Percentiles rank a stretch among this genome's conserved stretches.
Evolutionary conservation across 208 protist genomes (phyloP).

Genomic region (Leishmania mexicana): DNA sequence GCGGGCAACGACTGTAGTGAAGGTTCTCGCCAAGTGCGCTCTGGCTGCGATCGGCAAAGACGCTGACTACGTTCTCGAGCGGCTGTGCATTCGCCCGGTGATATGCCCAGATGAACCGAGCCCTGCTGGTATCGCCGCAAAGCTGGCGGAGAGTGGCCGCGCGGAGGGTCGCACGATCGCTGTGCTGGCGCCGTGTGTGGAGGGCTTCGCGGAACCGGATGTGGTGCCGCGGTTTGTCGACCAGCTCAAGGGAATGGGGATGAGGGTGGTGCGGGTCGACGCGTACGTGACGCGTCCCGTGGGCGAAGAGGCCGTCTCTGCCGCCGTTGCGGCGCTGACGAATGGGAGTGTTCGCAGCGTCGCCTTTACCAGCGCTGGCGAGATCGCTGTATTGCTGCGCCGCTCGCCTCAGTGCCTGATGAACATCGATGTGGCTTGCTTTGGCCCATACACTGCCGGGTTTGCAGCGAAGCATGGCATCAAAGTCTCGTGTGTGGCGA

Average conservation of each 20-base stretch:
- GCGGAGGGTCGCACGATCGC: slow-evolving; percentile 16
- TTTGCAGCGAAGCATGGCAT: slow-evolving; percentile 15
- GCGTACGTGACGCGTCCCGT: slow-evolving; percentile 26
- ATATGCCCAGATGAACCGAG: slow-evolving; percentile 25
- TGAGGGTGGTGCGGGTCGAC: slow-evolving; percentile 20
- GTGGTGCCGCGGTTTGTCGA: slow-evolving; percentile 21
- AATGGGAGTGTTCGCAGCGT: slow-evolving; percentile 1
- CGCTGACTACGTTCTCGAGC: slow-evolving; percentile 20
- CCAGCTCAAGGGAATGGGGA: slow-evolving; percentile 14
- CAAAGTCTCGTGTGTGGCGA: slow-evolving; percentile 10
- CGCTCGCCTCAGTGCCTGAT: slow-evolving; percentile 14
- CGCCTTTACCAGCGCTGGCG: slow-evolving; percentile 20
- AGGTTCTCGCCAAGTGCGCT: slow-evolving; percentile 5
- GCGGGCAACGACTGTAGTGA: neutral
- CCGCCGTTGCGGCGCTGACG: neutral
- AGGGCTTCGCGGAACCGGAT: slow-evolving; percentile 22
- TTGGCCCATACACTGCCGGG: slow-evolving; percentile 23
- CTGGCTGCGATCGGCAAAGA: slow-evolving; percentile 24
- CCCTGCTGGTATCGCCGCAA: slow-evolving; percentile 17
- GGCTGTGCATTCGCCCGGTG: slow-evolving; percentile 1
- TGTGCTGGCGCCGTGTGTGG: slow-evolving; percentile 20
- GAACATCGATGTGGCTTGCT: slow-evolving; percentile 20
- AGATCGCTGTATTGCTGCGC: slow-evolving; percentile 23
- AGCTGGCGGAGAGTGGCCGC: slow-evolving; percentile 2
- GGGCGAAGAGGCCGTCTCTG: slow-evolving; percentile 6